Percentiles rank a stretch among this genome's conserved stretches.
Evolutionary conservation across 2,329 filamentous ascomycete genomes (phyloP).

Genomic region (Aspergillus eucalypticola): DNA sequence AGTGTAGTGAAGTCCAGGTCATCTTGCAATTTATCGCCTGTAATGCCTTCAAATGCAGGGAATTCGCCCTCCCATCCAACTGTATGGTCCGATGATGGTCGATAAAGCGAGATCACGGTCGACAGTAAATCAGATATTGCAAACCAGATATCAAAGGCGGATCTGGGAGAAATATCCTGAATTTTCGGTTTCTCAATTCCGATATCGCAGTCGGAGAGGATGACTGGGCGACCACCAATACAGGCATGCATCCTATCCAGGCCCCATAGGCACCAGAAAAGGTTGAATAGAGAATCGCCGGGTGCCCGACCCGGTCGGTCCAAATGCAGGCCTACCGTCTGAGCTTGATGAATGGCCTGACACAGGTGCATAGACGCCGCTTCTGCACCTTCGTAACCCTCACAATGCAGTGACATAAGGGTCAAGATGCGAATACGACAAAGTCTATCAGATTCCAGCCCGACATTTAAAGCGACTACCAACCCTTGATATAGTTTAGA

Average conservation of each 20-base stretch:
- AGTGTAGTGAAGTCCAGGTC: constrained; percentile 34
- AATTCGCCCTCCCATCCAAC: constrained; percentile 43
- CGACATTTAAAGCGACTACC: constrained; percentile 39
- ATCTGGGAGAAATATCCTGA: constrained; percentile 15
- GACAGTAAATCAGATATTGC: constrained; percentile 40
- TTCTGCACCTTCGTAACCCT: constrained; percentile 43
- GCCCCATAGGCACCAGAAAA: constrained; percentile 46
- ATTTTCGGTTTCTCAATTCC: constrained; percentile 34
- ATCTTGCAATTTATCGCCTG: constrained; percentile 27
- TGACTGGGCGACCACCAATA: constrained; percentile 42
- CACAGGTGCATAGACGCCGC: constrained; percentile 43
- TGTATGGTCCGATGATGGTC: constrained; percentile 35
- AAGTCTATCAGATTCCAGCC: constrained; percentile 38
- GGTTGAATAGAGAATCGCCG: constrained; percentile 30
- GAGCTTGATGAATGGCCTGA: constrained; percentile 44
- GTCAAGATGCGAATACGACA: constrained; percentile 41
- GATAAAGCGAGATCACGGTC: constrained; percentile 43
- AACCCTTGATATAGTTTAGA: constrained; percentile 41
- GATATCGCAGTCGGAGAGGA: constrained; percentile 44
- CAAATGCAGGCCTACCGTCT: constrained; percentile 43
- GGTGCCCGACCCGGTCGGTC: constrained; percentile 35
- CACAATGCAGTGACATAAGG: constrained; percentile 44
- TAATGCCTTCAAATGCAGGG: constrained; percentile 39
- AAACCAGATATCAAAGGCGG: constrained; percentile 41
- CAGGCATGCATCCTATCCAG: constrained; percentile 46